A percentile compares a stretch with the other conserved stretches of the same genome.
Conservation (phyloP, 1,284 basidiomycete species). For the Moesziomyces aphidis region DNA sequence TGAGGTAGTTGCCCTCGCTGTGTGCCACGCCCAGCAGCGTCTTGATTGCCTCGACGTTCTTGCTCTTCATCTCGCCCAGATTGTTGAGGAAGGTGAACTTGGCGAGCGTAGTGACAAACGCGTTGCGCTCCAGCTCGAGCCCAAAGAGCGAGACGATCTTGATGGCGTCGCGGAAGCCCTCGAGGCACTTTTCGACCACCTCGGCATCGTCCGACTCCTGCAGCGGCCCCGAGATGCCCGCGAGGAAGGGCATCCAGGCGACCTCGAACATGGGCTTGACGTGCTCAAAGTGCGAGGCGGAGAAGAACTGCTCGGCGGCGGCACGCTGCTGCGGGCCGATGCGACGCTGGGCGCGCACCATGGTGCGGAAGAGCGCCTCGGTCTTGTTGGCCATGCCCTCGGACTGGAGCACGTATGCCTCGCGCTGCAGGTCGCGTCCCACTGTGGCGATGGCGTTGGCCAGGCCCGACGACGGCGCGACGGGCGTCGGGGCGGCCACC, state of each 20-base stretch:
- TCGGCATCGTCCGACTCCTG: constrained; percentile 65
- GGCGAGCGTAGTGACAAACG: constrained; percentile 67
- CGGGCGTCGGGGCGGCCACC: constrained; percentile 32
- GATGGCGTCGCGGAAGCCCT: constrained; percentile 66
- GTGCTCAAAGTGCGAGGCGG: constrained; percentile 67
- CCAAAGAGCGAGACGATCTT: constrained; percentile 67
- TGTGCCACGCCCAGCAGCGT: constrained; percentile 65
- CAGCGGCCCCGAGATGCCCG: constrained; percentile 65
- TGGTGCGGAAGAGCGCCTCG: constrained; percentile 67
- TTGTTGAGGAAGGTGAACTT: constrained; percentile 68
- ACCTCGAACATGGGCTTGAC: constrained; percentile 68
- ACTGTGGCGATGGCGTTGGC: constrained; percentile 65
- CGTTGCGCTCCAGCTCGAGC: constrained; percentile 66
- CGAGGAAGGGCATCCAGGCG: constrained; percentile 68
- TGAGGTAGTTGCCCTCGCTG: constrained; percentile 66
- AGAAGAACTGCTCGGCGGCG: constrained; percentile 66
- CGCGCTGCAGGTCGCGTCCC: constrained; percentile 64
- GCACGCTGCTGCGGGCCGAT: constrained; percentile 60
- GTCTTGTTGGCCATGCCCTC: constrained; percentile 68
- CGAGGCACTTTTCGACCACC: constrained; percentile 59
- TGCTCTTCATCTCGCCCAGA: constrained; percentile 67
- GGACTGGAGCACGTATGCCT: constrained; percentile 66
- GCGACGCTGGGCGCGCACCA: constrained; percentile 65
- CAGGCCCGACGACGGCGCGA: constrained; percentile 46
- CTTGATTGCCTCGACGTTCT: constrained; percentile 68